Base-by-base conservation (phyloP, 2,329 filamentous ascomycete species). In the Ophidiomyces ophidiicola region DNA sequence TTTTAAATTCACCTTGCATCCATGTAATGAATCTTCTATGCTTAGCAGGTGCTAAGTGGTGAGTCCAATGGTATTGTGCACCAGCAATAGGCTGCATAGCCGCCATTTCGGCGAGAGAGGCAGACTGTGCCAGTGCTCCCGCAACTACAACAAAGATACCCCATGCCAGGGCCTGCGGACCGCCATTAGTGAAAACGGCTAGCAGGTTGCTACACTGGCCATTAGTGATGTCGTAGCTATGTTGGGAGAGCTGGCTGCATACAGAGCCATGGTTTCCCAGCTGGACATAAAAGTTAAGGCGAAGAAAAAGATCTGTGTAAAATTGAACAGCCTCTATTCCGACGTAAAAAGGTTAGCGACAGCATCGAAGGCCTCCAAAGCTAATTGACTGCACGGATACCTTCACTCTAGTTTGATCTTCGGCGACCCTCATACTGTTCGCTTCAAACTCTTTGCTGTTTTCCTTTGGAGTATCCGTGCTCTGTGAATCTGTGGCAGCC, bases 1-100 rank as follows among this genome's bases (percentile, higher is more conserved):
- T 6, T 29, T 30, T 21, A 4, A 3, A 12, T 12, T 32, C 35
- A 50, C 50, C 51, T 45, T 55, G 53, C 45, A 53, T 50, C 51
- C 52, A 55, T 2, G 58, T 60, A 15, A 54, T 56, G 31, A 61
- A 60, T 32, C 44, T 50, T 26, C 45, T 47, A 15, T 52, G 50
- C 1, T 42, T 42, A 0, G 44, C 42, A 1, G 58, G 58, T 7
- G 58, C 57, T 12, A 61, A 47, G 6, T 51, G 46, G 19, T 53
- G 52, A 4, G 60, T 64, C 61, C 61, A 65, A 44, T 64, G 59
- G 42, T 66, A 65, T 43, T 64, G 62, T 3, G 60, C 62, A 7
- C 60, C 62, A 0, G 61, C 61, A 24, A 63, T 54, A 3, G 61
- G 61, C 11, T 55, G 53, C 45, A 64, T 61, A 0, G 62, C 62